A percentile compares a stretch with the other conserved stretches of the same genome.
phyloP scores from a whole-genome alignment of 148 eudicot species.

The Diospyros kaki region DNA sequence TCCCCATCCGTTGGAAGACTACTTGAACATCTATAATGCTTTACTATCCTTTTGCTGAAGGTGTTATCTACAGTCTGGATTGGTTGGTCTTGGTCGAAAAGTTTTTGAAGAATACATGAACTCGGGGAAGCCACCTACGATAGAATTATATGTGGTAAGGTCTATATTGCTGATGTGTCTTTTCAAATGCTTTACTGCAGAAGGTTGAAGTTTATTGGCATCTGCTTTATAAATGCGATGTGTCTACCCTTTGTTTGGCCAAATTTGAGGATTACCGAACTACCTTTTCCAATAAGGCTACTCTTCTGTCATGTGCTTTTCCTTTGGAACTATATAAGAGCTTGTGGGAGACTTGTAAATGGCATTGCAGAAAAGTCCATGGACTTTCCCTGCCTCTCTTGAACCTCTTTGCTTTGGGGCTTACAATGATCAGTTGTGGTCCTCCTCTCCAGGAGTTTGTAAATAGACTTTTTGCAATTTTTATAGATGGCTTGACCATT shows the following conservation, averaged over 20 bases:
- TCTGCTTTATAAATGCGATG: neutral
- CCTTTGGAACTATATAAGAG: neutral
- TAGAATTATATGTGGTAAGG: constrained; percentile 68
- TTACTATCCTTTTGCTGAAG: constrained; percentile 29
- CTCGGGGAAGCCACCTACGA: constrained; percentile 39
- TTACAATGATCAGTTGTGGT: too few relatives aligned
- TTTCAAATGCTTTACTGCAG: too few relatives aligned
- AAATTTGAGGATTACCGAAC: neutral
- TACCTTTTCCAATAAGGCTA: neutral
- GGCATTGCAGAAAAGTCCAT: neutral
- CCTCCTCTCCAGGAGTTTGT: neutral
- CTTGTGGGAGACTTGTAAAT: too few relatives aligned
- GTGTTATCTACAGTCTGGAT: constrained; percentile 73
- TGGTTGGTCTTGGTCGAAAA: constrained; percentile 57
- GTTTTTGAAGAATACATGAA: constrained; percentile 62
- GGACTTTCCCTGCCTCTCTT: neutral
- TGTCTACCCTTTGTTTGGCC: neutral
- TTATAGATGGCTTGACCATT: neutral
- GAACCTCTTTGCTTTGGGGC: neutral
- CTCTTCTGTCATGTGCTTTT: neutral
- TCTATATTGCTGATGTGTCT: neutral
- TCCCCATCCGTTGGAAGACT: neutral
- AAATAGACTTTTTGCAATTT: neutral
- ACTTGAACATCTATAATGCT: neutral
- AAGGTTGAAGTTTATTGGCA: constrained; percentile 1